Percentiles rank a stretch among this genome's conserved stretches.
Evolutionary conservation across 441 rosid genomes (phyloP).

Genomic region (Gossypium schwendimanii): DNA sequence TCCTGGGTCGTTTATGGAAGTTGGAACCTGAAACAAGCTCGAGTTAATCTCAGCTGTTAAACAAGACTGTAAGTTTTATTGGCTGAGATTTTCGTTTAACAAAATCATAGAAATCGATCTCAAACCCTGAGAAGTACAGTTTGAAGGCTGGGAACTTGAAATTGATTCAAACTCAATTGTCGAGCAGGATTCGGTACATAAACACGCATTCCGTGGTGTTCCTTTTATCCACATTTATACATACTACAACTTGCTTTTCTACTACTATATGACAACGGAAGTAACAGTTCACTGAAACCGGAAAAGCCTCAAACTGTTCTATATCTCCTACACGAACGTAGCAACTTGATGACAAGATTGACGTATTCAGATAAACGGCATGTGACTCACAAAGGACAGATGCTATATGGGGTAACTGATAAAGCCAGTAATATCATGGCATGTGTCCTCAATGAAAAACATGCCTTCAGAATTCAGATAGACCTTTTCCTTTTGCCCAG

Average conservation of each 20-base stretch:
- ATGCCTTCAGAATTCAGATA: conserved; percentile 15
- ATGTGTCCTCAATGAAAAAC: conserved; percentile 10
- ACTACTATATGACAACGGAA: neutral
- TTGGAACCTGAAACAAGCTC: neutral
- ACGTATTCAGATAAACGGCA: conserved; percentile 14
- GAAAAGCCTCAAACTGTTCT: conserved; percentile 4
- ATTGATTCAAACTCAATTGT: neutral
- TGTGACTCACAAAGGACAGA: conserved; percentile 10
- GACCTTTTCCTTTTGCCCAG: conserved; percentile 2
- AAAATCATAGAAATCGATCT: neutral
- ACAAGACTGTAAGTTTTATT: neutral
- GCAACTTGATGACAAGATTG: conserved; percentile 2
- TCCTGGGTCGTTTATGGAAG: neutral
- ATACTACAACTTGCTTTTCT: neutral
- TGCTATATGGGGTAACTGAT: neutral
- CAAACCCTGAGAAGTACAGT: neutral
- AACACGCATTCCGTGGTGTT: neutral
- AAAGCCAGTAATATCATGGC: neutral
- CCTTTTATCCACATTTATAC: neutral
- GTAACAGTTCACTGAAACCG: neutral
- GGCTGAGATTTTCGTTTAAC: neutral
- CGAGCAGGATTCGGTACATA: neutral
- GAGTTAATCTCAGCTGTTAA: neutral
- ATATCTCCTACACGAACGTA: neutral
- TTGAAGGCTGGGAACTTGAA: neutral